Conservation (phyloP, 129 eudicot species). For the Artemisia annua region DNA sequence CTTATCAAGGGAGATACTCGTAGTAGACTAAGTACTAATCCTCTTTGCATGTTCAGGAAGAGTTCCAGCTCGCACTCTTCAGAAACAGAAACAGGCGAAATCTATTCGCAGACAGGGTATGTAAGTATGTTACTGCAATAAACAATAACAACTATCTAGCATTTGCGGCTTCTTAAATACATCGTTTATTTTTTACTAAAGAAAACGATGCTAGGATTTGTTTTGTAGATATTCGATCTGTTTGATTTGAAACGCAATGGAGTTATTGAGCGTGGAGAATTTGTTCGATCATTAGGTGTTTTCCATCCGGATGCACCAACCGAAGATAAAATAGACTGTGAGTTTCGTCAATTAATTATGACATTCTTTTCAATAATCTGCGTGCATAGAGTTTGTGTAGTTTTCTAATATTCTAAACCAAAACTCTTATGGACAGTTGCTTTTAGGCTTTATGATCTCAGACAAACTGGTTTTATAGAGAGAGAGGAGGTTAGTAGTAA, state of each 20-base stretch:
- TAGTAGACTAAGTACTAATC: too few relatives aligned
- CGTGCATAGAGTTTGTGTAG: background rate
- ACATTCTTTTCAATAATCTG: background rate
- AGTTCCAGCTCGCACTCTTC: conserved; percentile 87
- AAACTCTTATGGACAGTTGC: conserved; percentile 58
- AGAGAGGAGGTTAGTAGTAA: conserved; percentile 78
- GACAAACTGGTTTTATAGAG: conserved; percentile 85
- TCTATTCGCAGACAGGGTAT: conserved; percentile 90
- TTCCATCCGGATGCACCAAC: conserved; percentile 51
- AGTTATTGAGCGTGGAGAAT: conserved; percentile 50
- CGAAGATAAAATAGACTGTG: conserved; percentile 45
- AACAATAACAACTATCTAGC: background rate
- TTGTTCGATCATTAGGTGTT: conserved; percentile 53
- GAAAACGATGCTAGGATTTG: background rate
- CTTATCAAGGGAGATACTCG: too few relatives aligned
- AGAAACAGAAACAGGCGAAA: conserved; percentile 77
- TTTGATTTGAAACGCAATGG: conserved; percentile 85
- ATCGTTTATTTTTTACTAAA: background rate
- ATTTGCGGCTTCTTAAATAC: background rate
- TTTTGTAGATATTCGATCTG: conserved; percentile 69
- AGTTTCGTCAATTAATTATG: conserved; percentile 8
- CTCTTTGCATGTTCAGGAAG: conserved; percentile 52
- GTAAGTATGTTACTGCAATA: conserved; percentile 34
- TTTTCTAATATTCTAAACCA: background rate
- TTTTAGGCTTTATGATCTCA: conserved; percentile 80